Evolutionary conservation across 371 early-diverging fungal genomes (phyloP).

Genomic region (Capillidium heterosporum): DNA sequence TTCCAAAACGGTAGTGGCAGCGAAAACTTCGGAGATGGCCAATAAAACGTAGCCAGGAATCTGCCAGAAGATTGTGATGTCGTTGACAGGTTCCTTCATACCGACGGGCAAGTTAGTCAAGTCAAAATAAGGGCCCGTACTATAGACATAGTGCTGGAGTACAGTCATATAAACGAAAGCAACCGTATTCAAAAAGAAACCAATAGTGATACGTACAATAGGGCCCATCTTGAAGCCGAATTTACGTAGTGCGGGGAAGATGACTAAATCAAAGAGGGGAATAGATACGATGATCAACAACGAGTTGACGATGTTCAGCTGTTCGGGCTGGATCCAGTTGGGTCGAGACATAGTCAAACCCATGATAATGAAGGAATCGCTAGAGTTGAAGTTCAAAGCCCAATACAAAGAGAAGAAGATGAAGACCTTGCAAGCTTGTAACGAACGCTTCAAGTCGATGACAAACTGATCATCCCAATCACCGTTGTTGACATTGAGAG

Average conservation of each 20-base stretch:
- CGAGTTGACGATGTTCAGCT: slow-evolving; percentile 20
- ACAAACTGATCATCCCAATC: slow-evolving; percentile 53
- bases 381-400: slow-evolving; percentile 55
- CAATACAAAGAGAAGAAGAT: slow-evolving; percentile 60
- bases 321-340: slow-evolving; percentile 30
- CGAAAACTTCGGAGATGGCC: slow-evolving; percentile 31
- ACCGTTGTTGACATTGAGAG: slow-evolving; percentile 7
- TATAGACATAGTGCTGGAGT: slow-evolving; percentile 46
- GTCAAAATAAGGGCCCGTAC: slow-evolving; percentile 26
- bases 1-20: slow-evolving; percentile 56
- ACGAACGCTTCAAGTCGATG: slow-evolving; percentile 38
- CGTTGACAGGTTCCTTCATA: slow-evolving; percentile 9
- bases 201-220: slow-evolving; percentile 44
- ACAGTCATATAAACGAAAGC: slow-evolving; percentile 51
- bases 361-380: slow-evolving; percentile 51
- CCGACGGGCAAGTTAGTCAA: slow-evolving; percentile 16
- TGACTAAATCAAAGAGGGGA: slow-evolving; percentile 42
- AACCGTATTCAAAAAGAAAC: slow-evolving; percentile 38
- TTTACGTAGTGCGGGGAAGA: slow-evolving; percentile 48
- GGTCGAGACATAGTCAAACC: slow-evolving; percentile 40
- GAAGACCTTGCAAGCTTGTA: slow-evolving; percentile 51
- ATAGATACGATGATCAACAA: slow-evolving; percentile 43
- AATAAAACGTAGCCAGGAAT: slow-evolving; percentile 43
- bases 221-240: slow-evolving; percentile 42
- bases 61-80: slow-evolving; percentile 42